Evolutionary conservation across 2,329 filamentous ascomycete species (phyloP).

Genomic region (Cladosporium cucumerinum): DNA sequence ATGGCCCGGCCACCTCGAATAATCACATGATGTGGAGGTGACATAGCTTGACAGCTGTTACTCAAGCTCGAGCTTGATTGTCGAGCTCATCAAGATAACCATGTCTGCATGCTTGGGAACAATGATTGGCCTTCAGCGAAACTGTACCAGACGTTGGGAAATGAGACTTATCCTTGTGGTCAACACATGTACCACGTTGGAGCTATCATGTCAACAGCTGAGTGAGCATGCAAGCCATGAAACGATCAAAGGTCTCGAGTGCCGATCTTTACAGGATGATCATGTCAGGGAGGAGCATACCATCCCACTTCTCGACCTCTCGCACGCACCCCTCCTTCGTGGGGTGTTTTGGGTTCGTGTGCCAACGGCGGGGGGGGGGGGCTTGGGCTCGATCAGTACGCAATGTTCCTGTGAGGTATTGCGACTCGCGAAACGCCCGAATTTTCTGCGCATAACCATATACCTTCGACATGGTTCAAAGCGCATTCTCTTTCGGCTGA

Average conservation of each 20-base stretch:
- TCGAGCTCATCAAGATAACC: neutral
- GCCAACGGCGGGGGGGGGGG: slow-evolving; percentile 10
- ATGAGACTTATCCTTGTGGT: neutral
- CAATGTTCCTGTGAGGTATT: neutral
- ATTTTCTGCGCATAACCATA: neutral
- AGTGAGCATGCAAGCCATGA: neutral
- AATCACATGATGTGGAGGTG: neutral
- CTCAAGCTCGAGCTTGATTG: neutral
- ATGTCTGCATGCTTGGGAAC: neutral
- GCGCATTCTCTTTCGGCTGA: neutral
- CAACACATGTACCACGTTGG: neutral
- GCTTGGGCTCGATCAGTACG: neutral
- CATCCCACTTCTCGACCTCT: neutral
- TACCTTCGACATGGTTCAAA: slow-evolving; percentile 1
- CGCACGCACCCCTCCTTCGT: neutral
- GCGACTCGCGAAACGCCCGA: neutral
- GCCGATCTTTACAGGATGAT: neutral
- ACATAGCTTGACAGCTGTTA: neutral
- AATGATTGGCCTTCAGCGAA: neutral
- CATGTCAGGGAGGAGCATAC: neutral
- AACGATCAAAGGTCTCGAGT: neutral
- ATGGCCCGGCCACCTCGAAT: neutral
- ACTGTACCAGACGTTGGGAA: neutral
- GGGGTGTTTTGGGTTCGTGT: slow-evolving; percentile 1
- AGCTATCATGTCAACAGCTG: neutral